These are phyloP conservation scores for Trichoderma breve DNA, from an alignment of 2,329 filamentous ascomycete genomes.

Conservation along the genomic window DNA sequence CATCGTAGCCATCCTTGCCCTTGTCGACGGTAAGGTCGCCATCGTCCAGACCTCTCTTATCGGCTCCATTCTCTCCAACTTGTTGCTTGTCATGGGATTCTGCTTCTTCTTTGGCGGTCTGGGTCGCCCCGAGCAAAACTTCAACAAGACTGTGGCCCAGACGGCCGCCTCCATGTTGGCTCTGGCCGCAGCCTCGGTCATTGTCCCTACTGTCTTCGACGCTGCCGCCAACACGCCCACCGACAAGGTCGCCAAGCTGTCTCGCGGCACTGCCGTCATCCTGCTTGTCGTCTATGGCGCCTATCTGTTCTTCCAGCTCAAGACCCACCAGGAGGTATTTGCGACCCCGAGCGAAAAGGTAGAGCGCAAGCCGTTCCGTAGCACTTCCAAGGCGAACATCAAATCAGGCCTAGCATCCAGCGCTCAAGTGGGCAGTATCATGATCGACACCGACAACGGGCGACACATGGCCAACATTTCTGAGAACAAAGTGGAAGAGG, in stretches of 20 bases:
- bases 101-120: slow-evolving; percentile 87
- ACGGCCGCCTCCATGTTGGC: slow-evolving; percentile 80
- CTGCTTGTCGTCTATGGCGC: slow-evolving; percentile 78
- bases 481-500: slow-evolving; percentile 32
- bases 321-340: slow-evolving; percentile 79
- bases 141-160: slow-evolving; percentile 90
- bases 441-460: slow-evolving; percentile 33
- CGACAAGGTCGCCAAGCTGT: slow-evolving; percentile 59
- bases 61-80: slow-evolving; percentile 86
- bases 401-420: slow-evolving; percentile 41
- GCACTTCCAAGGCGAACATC: slow-evolving; percentile 33
- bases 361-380: slow-evolving; percentile 51
- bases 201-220: slow-evolving; percentile 87
- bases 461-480: not conserved
- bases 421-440: slow-evolving; percentile 38
- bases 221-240: slow-evolving; percentile 42
- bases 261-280: slow-evolving; percentile 74
- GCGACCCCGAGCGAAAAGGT: slow-evolving; percentile 77
- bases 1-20: slow-evolving; percentile 83
- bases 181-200: slow-evolving; percentile 74
- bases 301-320: slow-evolving; percentile 89
- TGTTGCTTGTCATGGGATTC: slow-evolving; percentile 86
- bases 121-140: slow-evolving; percentile 76
- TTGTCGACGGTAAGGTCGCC: slow-evolving; percentile 68
- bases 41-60: slow-evolving; percentile 94